phyloP scores from a whole-genome alignment of 345 rosid species.

The Barbarea vulgaris region DNA sequence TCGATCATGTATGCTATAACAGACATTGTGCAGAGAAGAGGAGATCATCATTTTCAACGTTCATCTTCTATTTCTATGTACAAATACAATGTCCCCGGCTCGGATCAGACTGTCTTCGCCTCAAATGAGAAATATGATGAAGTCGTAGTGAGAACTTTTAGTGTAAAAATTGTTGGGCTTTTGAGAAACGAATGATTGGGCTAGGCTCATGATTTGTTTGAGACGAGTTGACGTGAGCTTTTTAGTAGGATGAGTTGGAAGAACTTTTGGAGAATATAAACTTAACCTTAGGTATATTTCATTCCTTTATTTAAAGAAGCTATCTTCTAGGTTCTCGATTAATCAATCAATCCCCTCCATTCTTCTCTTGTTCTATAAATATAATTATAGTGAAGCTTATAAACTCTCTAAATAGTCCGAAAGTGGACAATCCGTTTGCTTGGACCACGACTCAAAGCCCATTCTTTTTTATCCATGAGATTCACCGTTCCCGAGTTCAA shows the following conservation, averaged over 20 bases:
- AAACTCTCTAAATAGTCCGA: background rate
- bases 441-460: background rate
- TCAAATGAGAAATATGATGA: background rate
- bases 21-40: background rate
- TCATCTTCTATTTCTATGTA: background rate
- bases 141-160: background rate
- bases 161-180: background rate
- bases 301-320: background rate
- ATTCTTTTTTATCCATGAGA: background rate
- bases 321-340: background rate
- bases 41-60: background rate
- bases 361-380: background rate
- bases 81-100: background rate
- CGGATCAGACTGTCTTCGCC: background rate
- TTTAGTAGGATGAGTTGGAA: background rate
- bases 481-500: background rate
- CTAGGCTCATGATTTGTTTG: background rate
- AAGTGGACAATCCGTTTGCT: background rate
- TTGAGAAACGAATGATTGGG: background rate
- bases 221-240: background rate
- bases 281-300: background rate
- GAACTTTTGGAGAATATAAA: background rate
- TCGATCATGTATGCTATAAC: background rate
- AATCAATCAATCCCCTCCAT: background rate
- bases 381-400: background rate